Evolutionary conservation across 306 rosid genomes (phyloP).

Genomic region (Neltuma alba): DNA sequence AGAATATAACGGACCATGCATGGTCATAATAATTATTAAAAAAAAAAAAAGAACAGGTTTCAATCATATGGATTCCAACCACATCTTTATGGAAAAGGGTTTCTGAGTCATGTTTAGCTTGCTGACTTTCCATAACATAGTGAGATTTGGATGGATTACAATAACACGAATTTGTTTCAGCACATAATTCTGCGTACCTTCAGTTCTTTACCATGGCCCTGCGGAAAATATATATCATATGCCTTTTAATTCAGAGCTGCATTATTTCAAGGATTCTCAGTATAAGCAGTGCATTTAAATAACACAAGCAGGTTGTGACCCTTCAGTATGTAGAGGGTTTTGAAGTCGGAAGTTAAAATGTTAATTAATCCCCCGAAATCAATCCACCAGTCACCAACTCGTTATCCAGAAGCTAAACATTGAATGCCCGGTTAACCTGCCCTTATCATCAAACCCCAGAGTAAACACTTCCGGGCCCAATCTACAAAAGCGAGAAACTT

Average conservation of each 20-base stretch:
- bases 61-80: not conserved
- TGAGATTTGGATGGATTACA: not conserved
- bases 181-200: not conserved
- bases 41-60: no score
- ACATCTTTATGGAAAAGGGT: not conserved
- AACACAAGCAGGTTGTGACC: not conserved
- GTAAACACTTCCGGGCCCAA: constrained; percentile 1
- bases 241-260: no score
- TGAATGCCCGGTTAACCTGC: not conserved
- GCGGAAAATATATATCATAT: no score
- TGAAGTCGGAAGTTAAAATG: not conserved
- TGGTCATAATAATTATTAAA: no score
- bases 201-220: no score
- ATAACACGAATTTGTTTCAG: not conserved
- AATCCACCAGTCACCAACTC: not conserved
- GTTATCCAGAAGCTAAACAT: not conserved
- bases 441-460: not conserved
- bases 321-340: not conserved
- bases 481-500: not conserved
- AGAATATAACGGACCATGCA: no score
- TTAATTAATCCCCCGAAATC: not conserved
- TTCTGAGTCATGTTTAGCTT: not conserved
- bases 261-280: no score
- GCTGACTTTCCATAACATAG: not conserved
- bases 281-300: not conserved